phyloP scores from a whole-genome alignment of 2,329 filamentous ascomycete species.

The Tolypocladium endophyticum region DNA sequence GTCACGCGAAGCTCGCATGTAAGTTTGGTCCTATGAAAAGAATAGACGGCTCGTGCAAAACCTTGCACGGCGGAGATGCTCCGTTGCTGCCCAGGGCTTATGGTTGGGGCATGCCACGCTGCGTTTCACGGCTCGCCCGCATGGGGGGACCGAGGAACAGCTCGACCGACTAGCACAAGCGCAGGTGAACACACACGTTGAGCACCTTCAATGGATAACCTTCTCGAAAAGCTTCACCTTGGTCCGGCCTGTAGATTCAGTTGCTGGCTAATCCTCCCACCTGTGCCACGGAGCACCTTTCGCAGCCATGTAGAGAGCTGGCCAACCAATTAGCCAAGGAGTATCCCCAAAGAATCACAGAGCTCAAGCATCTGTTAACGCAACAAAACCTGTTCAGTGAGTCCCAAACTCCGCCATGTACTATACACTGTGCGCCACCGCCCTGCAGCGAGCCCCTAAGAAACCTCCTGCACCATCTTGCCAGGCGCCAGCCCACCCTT shows the following conservation, averaged over 20 bases:
- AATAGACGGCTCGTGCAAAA: not conserved
- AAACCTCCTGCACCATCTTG: slow-evolving; percentile 47
- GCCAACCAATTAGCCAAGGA: not conserved
- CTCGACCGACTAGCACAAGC: not conserved
- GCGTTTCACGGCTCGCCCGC: not conserved
- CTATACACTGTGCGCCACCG: not conserved
- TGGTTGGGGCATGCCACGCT: not conserved
- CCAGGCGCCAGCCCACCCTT: slow-evolving; percentile 19
- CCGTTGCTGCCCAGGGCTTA: not conserved
- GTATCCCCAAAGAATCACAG: not conserved
- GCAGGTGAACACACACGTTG: too few relatives aligned
- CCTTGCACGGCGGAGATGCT: not conserved
- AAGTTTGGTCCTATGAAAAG: too few relatives aligned
- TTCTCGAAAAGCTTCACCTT: not conserved
- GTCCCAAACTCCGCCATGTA: not conserved
- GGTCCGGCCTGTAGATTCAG: not conserved
- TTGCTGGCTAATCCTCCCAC: not conserved
- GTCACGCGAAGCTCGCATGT: not conserved
- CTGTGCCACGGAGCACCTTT: not conserved
- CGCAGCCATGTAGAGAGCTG: not conserved
- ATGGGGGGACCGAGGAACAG: not conserved
- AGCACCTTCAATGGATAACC: not conserved
- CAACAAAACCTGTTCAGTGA: not conserved
- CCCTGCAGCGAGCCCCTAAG: slow-evolving; percentile 14
- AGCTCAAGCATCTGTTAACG: not conserved